Conservation (phyloP, 805 yeast genomes). For the Yarrowia sp. region DNA sequence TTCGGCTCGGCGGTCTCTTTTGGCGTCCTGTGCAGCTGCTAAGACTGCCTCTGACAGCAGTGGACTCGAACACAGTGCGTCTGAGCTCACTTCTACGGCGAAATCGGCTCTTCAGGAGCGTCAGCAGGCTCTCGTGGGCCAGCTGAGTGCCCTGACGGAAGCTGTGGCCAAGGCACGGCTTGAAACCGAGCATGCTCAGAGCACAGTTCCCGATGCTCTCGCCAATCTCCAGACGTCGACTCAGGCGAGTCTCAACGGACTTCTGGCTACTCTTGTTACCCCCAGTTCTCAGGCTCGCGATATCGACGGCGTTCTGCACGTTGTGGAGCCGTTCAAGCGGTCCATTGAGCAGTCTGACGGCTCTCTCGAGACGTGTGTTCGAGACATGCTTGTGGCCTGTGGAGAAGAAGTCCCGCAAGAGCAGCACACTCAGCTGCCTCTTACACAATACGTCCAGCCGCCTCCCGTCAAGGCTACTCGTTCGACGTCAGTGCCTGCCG, state of each 20-base stretch:
- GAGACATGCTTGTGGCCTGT: neutral
- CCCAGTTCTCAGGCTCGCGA: constrained; percentile 13
- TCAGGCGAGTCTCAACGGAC: neutral
- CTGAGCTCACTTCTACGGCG: neutral
- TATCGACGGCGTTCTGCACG: neutral
- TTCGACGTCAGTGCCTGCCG: neutral
- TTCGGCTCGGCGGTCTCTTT: neutral
- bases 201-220: constrained; percentile 10
- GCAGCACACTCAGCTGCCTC: neutral
- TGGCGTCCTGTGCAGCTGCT: constrained; percentile 3
- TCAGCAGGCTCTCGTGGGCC: constrained; percentile 6
- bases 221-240: constrained; percentile 2
- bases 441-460: neutral
- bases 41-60: constrained; percentile 10
- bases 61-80: neutral
- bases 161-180: constrained; percentile 9
- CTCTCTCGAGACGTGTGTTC: neutral
- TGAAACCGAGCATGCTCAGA: constrained; percentile 18
- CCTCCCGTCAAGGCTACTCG: neutral
- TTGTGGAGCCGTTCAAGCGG: neutral
- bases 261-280: constrained; percentile 10
- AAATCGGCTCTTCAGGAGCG: constrained; percentile 11
- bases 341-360: neutral
- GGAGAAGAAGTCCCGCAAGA: neutral
- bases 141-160: neutral